Evolutionary conservation across 2,329 filamentous ascomycete species (phyloP).

Genomic region (Aphanoascus verrucosus): DNA sequence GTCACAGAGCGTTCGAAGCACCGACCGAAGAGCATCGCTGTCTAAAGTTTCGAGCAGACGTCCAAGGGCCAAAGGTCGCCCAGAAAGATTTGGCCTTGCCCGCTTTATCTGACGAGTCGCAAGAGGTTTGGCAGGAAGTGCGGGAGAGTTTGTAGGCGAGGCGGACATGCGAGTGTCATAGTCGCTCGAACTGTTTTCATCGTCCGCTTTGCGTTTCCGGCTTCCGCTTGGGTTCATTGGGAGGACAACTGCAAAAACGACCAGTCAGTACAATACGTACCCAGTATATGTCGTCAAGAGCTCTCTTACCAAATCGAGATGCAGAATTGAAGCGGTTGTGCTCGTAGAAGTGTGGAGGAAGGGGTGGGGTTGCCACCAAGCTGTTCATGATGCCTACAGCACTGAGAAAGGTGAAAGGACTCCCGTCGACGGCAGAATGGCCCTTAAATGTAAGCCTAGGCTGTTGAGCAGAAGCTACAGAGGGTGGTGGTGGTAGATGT

Average conservation of each 20-base stretch:
- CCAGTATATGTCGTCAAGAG: constrained; percentile 9
- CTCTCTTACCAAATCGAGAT: constrained; percentile 46
- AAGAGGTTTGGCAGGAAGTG: constrained; percentile 58
- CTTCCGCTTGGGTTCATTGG: constrained; percentile 33
- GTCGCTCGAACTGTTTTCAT: constrained; percentile 44
- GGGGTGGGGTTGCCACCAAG: constrained; percentile 47
- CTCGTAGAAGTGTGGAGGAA: constrained; percentile 54
- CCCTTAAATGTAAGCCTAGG: neutral
- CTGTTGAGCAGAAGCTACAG: constrained; percentile 8
- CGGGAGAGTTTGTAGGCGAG: constrained; percentile 74
- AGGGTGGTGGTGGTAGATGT: constrained; percentile 2
- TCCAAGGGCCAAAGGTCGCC: constrained; percentile 54
- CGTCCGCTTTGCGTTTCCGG: constrained; percentile 82
- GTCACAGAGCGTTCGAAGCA: constrained; percentile 86
- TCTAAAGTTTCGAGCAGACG: constrained; percentile 92
- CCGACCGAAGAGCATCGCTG: constrained; percentile 66
- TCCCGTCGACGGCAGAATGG: neutral
- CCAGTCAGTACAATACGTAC: constrained; percentile 9
- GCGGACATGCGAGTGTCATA: constrained; percentile 79
- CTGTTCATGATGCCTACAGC: constrained; percentile 47
- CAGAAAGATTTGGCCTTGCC: constrained; percentile 56
- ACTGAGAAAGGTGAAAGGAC: constrained; percentile 15
- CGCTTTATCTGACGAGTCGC: constrained; percentile 58
- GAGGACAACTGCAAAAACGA: constrained; percentile 23
- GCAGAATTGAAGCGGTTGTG: constrained; percentile 48